Conservation (phyloP, 768 basidiomycete species). For the Pisolithus microcarpus region DNA sequence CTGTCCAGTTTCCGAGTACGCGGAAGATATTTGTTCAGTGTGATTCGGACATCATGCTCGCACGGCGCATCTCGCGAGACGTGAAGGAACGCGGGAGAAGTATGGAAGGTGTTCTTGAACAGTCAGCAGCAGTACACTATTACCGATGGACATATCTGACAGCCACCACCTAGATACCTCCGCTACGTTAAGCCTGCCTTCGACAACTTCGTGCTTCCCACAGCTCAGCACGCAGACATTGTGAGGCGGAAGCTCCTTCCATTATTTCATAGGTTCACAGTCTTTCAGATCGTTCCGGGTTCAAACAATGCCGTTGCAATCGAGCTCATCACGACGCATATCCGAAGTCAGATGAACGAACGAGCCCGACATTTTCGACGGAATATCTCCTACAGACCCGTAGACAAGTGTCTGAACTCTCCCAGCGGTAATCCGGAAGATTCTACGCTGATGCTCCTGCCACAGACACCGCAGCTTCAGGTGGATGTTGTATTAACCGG, state of each 20-base stretch:
- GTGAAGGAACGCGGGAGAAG: conserved; percentile 80
- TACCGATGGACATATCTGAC: background rate
- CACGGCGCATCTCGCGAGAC: conserved; percentile 83
- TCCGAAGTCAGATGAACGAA: conserved; percentile 75
- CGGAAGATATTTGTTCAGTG: conserved; percentile 80
- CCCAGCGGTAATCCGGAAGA: conserved; percentile 37
- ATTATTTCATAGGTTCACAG: background rate
- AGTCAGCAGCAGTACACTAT: conserved; percentile 39
- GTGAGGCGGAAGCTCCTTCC: conserved; percentile 31
- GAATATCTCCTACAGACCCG: conserved; percentile 53
- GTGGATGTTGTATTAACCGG: conserved; percentile 31
- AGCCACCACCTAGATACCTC: conserved; percentile 55
- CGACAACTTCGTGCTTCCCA: conserved; percentile 89
- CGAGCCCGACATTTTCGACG: conserved; percentile 68
- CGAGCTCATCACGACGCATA: conserved; percentile 87
- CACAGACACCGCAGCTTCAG: conserved; percentile 73
- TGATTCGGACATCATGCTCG: conserved; percentile 96
- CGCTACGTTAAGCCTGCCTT: conserved; percentile 93
- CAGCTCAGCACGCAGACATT: conserved; percentile 83
- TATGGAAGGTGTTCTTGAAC: conserved; percentile 83
- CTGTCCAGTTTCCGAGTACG: background rate
- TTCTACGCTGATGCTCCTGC: conserved; percentile 56
- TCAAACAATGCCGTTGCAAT: conserved; percentile 85
- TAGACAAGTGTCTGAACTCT: conserved; percentile 29
- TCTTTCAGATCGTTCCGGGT: conserved; percentile 88